Evolutionary conservation across 192 early-diverging fungal species (phyloP).

Genomic region (Rhizophagus clarus): DNA sequence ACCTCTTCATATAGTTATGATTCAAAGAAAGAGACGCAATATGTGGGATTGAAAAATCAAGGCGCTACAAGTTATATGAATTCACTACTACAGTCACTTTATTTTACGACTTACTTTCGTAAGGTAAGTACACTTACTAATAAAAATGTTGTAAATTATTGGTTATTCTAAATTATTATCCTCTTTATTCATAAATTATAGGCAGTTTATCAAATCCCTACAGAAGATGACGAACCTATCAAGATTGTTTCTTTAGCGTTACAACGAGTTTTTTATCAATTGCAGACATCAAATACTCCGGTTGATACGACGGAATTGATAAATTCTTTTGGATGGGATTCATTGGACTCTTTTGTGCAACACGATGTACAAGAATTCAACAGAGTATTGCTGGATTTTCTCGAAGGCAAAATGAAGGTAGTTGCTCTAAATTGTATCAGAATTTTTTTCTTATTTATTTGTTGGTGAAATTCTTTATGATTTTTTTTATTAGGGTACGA

Average conservation of each 20-base stretch:
- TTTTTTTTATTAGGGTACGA: conserved; percentile 60
- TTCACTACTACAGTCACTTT: conserved; percentile 93
- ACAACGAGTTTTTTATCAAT: conserved; percentile 92
- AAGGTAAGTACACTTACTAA: conserved; percentile 43
- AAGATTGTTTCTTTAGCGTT: conserved; percentile 89
- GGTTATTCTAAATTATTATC: background rate
- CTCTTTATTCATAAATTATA: background rate
- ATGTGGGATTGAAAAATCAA: conserved; percentile 94
- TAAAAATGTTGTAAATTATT: background rate
- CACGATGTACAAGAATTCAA: conserved; percentile 99
- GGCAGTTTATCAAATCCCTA: conserved; percentile 91
- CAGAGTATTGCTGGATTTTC: conserved; percentile 93
- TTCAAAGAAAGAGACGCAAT: conserved; percentile 88
- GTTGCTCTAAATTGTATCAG: background rate
- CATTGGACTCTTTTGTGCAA: conserved; percentile 92
- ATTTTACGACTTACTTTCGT: conserved; percentile 94
- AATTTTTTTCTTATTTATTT: background rate
- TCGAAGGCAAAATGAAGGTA: conserved; percentile 98
- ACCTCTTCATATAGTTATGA: conserved; percentile 86
- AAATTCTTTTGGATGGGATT: conserved; percentile 98
- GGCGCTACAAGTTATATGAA: conserved; percentile 99
- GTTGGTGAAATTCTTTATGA: background rate
- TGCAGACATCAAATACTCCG: conserved; percentile 69
- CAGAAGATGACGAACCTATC: conserved; percentile 82
- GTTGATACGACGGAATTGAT: conserved; percentile 96